Evolutionary conservation across 23 red algal species (phyloP).

Genomic region (Pyropia yezoensis): DNA sequence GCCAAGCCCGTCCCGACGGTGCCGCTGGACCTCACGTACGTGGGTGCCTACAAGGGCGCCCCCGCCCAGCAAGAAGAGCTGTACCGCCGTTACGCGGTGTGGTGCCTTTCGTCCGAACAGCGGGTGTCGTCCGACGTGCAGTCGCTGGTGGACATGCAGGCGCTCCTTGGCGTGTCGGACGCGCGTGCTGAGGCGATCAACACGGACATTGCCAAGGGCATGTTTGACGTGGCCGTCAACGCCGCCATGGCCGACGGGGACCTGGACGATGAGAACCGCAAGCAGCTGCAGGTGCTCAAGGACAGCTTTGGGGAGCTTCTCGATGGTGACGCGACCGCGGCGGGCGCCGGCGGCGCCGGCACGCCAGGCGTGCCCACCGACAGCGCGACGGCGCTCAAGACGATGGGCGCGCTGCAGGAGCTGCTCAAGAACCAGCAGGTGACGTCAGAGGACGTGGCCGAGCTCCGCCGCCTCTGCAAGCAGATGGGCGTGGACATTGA

Average conservation of each 20-base stretch:
- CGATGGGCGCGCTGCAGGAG: conserved; percentile 74
- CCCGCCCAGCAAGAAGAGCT: conserved; percentile 33
- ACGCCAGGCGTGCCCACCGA: no score
- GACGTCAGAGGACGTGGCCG: conserved; percentile 37
- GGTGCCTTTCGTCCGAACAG: conserved; percentile 35
- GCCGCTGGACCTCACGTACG: conserved; percentile 21
- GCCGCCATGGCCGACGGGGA: conserved; percentile 63
- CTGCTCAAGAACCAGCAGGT: conserved; percentile 65
- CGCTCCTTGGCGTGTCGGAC: conserved; percentile 19
- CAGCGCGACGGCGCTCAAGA: background rate
- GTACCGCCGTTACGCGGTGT: conserved; percentile 60
- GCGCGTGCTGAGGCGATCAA: conserved; percentile 32
- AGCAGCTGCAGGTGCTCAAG: conserved; percentile 48
- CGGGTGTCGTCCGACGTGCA: conserved; percentile 23
- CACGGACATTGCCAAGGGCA: conserved; percentile 67
- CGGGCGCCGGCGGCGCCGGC: background rate
- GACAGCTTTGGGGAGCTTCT: conserved; percentile 46
- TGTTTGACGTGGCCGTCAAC: conserved; percentile 77
- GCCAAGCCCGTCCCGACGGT: conserved; percentile 13
- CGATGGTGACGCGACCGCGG: conserved; percentile 31
- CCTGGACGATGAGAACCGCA: conserved; percentile 21
- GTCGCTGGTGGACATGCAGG: conserved; percentile 42
- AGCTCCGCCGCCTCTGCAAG: conserved; percentile 58
- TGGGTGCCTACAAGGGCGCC: conserved; percentile 17
- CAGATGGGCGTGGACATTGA: conserved; percentile 78